A percentile compares a stretch with the other conserved stretches of the same genome.
These are phyloP conservation scores for Geum urbanum DNA, from an alignment of 306 rosid genomes.

Conservation along the genomic window DNA sequence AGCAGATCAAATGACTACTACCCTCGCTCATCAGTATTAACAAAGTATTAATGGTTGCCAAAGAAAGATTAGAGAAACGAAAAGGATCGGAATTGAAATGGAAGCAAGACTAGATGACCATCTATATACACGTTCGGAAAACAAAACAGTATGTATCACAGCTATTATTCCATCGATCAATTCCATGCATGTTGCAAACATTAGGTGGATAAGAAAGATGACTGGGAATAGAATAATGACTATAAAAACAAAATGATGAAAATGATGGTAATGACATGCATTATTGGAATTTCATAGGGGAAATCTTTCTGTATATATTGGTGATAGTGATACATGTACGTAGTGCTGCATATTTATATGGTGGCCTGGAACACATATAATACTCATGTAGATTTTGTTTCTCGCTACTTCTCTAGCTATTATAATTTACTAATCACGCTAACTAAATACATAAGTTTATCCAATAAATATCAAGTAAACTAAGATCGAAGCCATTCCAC, in stretches of 20 bases:
- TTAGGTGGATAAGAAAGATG: conserved; percentile 1
- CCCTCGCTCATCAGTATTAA: neutral
- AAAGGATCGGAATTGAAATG: neutral
- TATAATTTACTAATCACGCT: neutral
- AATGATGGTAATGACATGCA: conserved; percentile 2
- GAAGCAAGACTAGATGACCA: no score
- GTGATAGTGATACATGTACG: conserved; percentile 6
- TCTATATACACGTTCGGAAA: neutral
- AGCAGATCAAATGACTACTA: neutral
- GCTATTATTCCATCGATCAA: neutral
- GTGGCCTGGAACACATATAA: neutral
- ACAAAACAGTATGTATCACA: neutral
- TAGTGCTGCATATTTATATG: conserved; percentile 1
- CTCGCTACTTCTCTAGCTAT: neutral
- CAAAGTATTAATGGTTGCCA: neutral
- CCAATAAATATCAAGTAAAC: neutral
- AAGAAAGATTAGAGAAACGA: neutral
- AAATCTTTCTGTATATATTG: conserved; percentile 2
- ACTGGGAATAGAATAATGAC: neutral
- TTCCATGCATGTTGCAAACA: neutral
- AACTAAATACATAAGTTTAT: neutral
- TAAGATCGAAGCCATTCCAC: neutral
- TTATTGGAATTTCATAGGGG: neutral
- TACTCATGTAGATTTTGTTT: neutral
- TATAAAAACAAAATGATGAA: neutral